Evolutionary conservation across 306 rosid genomes (phyloP), one percentile per base, ranked within the genome.

Genomic region (Vigna radiata): DNA sequence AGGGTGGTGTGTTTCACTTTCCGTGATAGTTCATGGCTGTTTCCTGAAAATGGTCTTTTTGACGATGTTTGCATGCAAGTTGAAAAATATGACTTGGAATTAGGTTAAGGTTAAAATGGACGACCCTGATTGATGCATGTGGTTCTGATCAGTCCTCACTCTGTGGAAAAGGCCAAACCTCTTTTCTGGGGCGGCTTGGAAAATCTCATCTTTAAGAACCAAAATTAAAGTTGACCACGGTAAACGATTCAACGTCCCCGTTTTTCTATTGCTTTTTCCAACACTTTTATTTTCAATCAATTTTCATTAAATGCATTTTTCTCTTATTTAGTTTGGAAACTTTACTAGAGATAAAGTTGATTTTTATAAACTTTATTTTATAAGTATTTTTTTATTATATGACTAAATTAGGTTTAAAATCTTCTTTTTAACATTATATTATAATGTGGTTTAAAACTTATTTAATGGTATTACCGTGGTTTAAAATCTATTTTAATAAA

Each of bases 101-200:
- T 8, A 1, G 44, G 59, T 52, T 2, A 29, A 49, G 27, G 71
- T 55, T 70, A 0, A 70, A 75, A 33, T 86, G 74, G 58, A 90
- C 86, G 92, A 70, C 47, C 59, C 70, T 4, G 91, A 87, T 87
- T 13, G 53, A 19, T n/a, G 5, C 46, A 77, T 1, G 77, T 64
- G 87, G 85, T 53, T 82, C 50, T 16, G 86, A 85, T 46, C 70
- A 15, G 2, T 69, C 37, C 27, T 6, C 3, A 1, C 39, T 23
- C 0, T 44, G 83, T 53, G 76, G 70, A 53, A 76, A 81, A 72
- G 88, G 68, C 27, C 75, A 11, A 46, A 50, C 31, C 71, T 70
- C 70, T 69, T 75, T 75, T 4, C 6, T 27, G 74, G 66, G 96
- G 88, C 90, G 89, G 96, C 94, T 87, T 77, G 33, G 85, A 87